Evolutionary conservation across 768 basidiomycete genomes (phyloP), one percentile per base, ranked within the genome.

Genomic region (Inosperma sp.): DNA sequence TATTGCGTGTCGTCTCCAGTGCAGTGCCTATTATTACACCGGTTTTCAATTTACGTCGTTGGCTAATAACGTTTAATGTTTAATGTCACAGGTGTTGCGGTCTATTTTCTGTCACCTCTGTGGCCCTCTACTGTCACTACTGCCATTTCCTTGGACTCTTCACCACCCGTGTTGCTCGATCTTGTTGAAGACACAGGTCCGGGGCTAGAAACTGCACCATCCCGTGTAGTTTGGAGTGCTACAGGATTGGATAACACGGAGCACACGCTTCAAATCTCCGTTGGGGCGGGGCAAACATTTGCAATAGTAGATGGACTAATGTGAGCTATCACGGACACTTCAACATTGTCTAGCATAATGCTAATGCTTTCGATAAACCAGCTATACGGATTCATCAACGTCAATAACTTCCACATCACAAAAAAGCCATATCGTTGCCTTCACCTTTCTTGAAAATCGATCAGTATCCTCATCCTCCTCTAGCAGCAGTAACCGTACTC

Each of bases 121-220:
- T 78, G 75, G 75, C 76, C 76, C 13, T 77, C 74, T 59, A 48
- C 50, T 9, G 75, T 76, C 36, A 71, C 62, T 45, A 73, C 73
- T 1, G 66, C 68, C 5, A 42, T 77, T 5, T 66, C 67, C 3
- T 54, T 77, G 23, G 76, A 76, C 51, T 64, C 61, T 7, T 66
- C 65, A n/a, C 58, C 65, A 12, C 22, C 35, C 4, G 48, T 62
- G 1, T 60, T 72, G 31, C 59, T 76, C 37, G 70, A 76, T 56
- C 65, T 76, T 9, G 63, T 70, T 17, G 73, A 74, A n/a, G 57
- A 61, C 30, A 52, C 55, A 4, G 62, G 61, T 33, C 48, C 60
- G 42, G 72, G 72, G 3, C 58, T 68, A 13, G 74, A 74, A 53
- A 72, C 72, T 16, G 70, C 71, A 17, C 62, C 61, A 50, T 71